Percentiles rank a stretch among this genome's conserved stretches.
Evolutionary conservation across 768 basidiomycete species (phyloP).

Genomic region (Serpula lacrymans): DNA sequence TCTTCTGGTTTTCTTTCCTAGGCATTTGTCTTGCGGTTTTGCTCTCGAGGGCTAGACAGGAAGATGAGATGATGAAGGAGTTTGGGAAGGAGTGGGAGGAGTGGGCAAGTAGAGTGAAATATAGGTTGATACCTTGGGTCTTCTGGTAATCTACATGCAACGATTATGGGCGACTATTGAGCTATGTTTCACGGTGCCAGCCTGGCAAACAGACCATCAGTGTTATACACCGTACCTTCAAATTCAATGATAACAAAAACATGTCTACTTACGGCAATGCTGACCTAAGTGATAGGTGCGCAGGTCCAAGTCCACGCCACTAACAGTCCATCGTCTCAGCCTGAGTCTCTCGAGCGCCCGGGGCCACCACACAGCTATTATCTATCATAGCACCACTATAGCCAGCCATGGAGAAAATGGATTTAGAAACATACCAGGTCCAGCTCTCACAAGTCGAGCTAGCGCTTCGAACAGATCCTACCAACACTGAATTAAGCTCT

Average conservation of each 20-base stretch:
- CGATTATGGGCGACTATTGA: background rate
- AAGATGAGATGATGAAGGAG: conserved; percentile 40
- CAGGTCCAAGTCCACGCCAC: too few species aligned
- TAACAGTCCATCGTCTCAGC: too few species aligned
- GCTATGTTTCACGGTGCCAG: background rate
- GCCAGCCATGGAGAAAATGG: conserved; percentile 56
- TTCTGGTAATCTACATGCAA: conserved; percentile 23
- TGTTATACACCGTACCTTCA: conserved; percentile 8
- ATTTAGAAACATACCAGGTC: conserved; percentile 87
- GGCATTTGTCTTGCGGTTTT: conserved; percentile 31
- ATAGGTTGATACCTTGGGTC: conserved; percentile 45
- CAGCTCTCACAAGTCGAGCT: conserved; percentile 87
- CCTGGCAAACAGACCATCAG: too few species aligned
- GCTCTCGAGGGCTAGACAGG: conserved; percentile 39
- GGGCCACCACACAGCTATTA: too few species aligned
- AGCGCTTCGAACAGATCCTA: conserved; percentile 71
- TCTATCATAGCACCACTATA: too few species aligned
- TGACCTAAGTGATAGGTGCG: too few species aligned
- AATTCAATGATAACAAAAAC: conserved; percentile 24
- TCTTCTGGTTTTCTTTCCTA: conserved; percentile 26
- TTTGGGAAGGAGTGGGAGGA: conserved; percentile 42
- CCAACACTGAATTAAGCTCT: conserved; percentile 67
- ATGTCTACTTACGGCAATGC: too few species aligned
- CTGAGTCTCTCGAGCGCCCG: too few species aligned
- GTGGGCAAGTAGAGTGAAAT: conserved; percentile 45